Evolutionary conservation across 495 filamentous ascomycete species (phyloP), one percentile per base, ranked within the genome.

Genomic region (Haplographium delicatum): DNA sequence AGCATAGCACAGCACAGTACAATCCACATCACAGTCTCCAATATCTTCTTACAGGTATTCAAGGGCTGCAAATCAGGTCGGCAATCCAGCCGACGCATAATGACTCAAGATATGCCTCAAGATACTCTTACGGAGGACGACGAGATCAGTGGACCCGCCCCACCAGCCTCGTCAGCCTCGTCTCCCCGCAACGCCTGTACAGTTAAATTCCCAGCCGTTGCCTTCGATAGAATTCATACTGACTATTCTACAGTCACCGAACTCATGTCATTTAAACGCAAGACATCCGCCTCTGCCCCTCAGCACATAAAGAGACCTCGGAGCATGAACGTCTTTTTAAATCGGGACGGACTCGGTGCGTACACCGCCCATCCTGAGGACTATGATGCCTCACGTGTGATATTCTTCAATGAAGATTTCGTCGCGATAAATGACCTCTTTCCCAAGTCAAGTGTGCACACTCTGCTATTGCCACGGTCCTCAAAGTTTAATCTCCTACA

Each of bases 351-450:
- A 6, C 78, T 97, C 2, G 79, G 79, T 41, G 74, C 72, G 6
- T 55, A 70, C n/a, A 67, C 81, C 43, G 89, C 90, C 0, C 71
- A 77, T 13, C 68, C 76, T 2, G 33, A 35, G 13, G 44, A 43
- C 9, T 88, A 80, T 59, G 80, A 84, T 0, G 34, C 76, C 1
- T 66, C 61, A 31, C 65, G 72, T 0, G 84, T 96, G 1, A 74
- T 96, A 40, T 85, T 80, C 62, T 69, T 85, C 66, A 80, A 82
- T 56, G 67, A 72, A 5, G 66, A 83, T 51, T 94, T 86, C 51
- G 91, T 96, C 34, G 78, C 79, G 13, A 89, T 96, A 67, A 71
- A 85, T 34, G 93, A 98, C 65, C 64, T 78, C 42, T 98, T 80
- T 62, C 89, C 91, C 4, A 96, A 97, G 65, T 80, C 88, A 18